phyloP scores from a whole-genome alignment of 306 rosid genomes.

The Corylus heterophylla region DNA sequence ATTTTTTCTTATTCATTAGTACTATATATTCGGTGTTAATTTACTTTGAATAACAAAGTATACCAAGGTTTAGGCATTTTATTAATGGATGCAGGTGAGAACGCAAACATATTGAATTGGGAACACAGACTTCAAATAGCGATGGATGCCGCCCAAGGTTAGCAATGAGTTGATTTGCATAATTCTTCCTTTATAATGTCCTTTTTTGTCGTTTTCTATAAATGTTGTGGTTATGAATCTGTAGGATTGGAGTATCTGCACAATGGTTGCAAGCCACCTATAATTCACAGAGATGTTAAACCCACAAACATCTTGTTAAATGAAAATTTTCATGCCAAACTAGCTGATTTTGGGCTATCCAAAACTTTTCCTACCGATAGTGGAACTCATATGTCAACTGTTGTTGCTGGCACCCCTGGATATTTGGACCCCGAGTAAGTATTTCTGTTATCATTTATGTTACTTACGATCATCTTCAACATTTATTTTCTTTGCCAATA shows the following conservation, averaged over 20 bases:
- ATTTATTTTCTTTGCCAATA: no score
- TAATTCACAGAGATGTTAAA: conserved; percentile 57
- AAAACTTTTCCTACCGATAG: conserved; percentile 31
- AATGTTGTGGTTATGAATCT: background rate
- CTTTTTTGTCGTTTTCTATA: background rate
- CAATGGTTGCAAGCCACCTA: conserved; percentile 47
- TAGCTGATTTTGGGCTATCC: conserved; percentile 57
- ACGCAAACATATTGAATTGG: conserved; percentile 33
- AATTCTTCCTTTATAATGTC: no score
- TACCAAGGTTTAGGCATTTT: background rate
- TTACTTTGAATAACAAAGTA: background rate
- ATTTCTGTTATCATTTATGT: background rate
- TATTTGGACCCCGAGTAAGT: conserved; percentile 51
- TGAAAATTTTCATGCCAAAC: conserved; percentile 40
- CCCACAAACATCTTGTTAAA: conserved; percentile 45
- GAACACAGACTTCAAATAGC: conserved; percentile 50
- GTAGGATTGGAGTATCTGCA: conserved; percentile 65
- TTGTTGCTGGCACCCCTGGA: conserved; percentile 49
- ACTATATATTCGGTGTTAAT: background rate
- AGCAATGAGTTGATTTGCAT: background rate
- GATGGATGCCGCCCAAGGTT: conserved; percentile 49
- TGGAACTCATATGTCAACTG: conserved; percentile 31
- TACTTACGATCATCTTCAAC: background rate
- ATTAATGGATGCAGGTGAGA: conserved; percentile 15
- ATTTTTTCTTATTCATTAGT: background rate